Evolutionary conservation across 2,329 filamentous ascomycete species (phyloP).

Genomic region (Lojkania enalia): DNA sequence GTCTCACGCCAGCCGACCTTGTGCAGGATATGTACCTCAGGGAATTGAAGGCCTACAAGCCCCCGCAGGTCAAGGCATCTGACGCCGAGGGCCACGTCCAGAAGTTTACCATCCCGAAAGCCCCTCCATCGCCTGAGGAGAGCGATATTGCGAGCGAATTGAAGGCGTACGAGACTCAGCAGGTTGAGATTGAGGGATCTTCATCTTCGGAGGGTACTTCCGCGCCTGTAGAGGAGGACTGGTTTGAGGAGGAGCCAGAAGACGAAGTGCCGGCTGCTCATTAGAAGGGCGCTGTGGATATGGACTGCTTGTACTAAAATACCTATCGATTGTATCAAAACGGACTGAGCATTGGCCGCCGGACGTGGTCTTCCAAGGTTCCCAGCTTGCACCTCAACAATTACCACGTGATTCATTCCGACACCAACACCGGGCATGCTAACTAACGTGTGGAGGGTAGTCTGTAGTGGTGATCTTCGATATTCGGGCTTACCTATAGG

Average conservation of each 20-base stretch:
- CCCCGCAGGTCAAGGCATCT: slow-evolving; percentile 76
- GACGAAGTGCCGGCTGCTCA: slow-evolving; percentile 53
- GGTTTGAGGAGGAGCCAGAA: slow-evolving; percentile 73
- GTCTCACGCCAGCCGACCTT: slow-evolving; percentile 73
- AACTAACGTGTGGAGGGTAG: too few species aligned
- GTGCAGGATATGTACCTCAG: slow-evolving; percentile 97
- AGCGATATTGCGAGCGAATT: slow-evolving; percentile 87
- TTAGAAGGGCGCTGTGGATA: slow-evolving; percentile 23
- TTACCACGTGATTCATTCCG: too few species aligned
- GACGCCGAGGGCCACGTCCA: slow-evolving; percentile 91
- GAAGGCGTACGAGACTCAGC: slow-evolving; percentile 91
- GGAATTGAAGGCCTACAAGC: slow-evolving; percentile 95
- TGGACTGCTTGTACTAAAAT: slow-evolving; percentile 38
- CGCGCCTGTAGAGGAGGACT: slow-evolving; percentile 73
- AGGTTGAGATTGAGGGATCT: slow-evolving; percentile 91
- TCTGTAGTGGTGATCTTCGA: too few species aligned
- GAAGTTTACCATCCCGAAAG: slow-evolving; percentile 77
- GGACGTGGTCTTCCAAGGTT: too few species aligned
- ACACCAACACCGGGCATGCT: too few species aligned
- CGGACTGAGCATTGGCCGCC: slow-evolving; percentile 32
- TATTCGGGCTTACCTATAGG: too few species aligned
- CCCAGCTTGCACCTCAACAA: too few species aligned
- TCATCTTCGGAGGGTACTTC: slow-evolving; percentile 60
- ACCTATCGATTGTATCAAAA: slow-evolving; percentile 41
- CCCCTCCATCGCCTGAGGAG: slow-evolving; percentile 90